Base-by-base conservation (phyloP, 2,329 filamentous ascomycete genomes). In the Lasiodiplodia sp. region DNA sequence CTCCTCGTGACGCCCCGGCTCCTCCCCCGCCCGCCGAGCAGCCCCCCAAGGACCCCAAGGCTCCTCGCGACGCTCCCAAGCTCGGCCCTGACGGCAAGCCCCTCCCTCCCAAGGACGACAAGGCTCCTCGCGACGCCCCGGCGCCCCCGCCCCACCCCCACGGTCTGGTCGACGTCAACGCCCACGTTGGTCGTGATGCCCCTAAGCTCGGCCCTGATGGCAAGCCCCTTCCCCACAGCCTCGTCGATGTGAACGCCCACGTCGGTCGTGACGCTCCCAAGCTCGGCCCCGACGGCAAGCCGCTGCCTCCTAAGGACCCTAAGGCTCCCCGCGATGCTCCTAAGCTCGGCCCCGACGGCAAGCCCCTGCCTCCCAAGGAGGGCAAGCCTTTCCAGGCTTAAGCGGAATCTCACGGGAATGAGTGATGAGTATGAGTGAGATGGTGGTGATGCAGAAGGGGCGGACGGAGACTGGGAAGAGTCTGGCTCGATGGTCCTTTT, bases 401-500 rank as follows among this genome's bases (percentile, higher is more conserved):
- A 55, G 52, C 51, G 51, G 28, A 28, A 28, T 7, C 28, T 1
- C 5, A 5, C 28, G 28, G 28, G 28, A 23, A 12, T 23, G 49
- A 28, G 28, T 28, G 25, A 23, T 16, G 51, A 53, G n/a, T 55
- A 16, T 34, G 52, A 52, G 25, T 31, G 52, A 31, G 28, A 21
- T 52, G 49, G 2, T 25, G 23, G 23, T 14, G 28, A n/a, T 12
- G 6, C 16, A 6, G 37, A 14, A 14, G 37, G 37, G 40, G 40
- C 7, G 40, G 40, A 47, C 40, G 40, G 40, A 47, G n/a, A n/a
- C 28, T 44, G 40, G 47, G 52, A 52, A 23, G 49, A 55, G n/a
- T 25, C 14, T 25, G 52, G 52, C 52, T 55, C 52, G 52, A 55
- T 55, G 52, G 52, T 55, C 52, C 52, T 55, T 55, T 28, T 55